These are phyloP conservation scores for Omphalea diandra DNA, from an alignment of 441 rosid species.

Conservation along the genomic window DNA sequence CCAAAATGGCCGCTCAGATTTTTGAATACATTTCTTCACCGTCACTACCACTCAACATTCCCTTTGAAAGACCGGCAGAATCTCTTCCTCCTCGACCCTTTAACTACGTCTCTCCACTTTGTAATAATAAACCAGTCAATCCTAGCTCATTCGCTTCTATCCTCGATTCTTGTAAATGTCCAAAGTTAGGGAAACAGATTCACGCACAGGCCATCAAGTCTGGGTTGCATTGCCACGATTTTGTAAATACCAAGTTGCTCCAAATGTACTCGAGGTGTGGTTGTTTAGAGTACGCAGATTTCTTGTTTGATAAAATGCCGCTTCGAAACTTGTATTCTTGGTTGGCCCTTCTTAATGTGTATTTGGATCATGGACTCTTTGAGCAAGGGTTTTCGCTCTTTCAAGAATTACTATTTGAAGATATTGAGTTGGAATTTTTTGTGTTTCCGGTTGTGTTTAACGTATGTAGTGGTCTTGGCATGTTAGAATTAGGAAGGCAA, in stretches of 20 bases:
- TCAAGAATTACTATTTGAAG: conserved; percentile 29
- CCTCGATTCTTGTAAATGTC: conserved; percentile 45
- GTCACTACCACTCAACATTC: not conserved
- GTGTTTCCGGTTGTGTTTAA: conserved; percentile 47
- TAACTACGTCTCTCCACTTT: conserved; percentile 22
- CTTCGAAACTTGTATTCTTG: conserved; percentile 45
- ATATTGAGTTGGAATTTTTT: conserved; percentile 40
- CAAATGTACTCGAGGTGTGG: conserved; percentile 41
- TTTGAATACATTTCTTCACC: conserved; percentile 10
- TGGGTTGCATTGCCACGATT: conserved; percentile 43
- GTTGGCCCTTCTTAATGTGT: conserved; percentile 38
- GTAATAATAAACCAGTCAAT: conserved; percentile 28
- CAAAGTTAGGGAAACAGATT: conserved; percentile 36
- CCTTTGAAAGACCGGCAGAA: conserved; percentile 14
- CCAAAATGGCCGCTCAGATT: conserved; percentile 12
- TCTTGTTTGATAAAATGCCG: conserved; percentile 49
- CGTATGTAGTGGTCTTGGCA: conserved; percentile 41
- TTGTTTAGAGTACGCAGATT: conserved; percentile 35
- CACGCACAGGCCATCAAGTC: conserved; percentile 42
- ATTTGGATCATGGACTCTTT: conserved; percentile 36
- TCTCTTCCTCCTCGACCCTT: conserved; percentile 5
- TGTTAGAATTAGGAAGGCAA: conserved; percentile 44
- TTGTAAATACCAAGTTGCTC: conserved; percentile 51
- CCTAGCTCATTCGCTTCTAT: conserved; percentile 40
- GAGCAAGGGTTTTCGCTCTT: conserved; percentile 34